These are phyloP conservation scores for Hemisphaericaspora xylofermentans DNA, from an alignment of 1,139 yeast genomes.

Conservation along the genomic window DNA sequence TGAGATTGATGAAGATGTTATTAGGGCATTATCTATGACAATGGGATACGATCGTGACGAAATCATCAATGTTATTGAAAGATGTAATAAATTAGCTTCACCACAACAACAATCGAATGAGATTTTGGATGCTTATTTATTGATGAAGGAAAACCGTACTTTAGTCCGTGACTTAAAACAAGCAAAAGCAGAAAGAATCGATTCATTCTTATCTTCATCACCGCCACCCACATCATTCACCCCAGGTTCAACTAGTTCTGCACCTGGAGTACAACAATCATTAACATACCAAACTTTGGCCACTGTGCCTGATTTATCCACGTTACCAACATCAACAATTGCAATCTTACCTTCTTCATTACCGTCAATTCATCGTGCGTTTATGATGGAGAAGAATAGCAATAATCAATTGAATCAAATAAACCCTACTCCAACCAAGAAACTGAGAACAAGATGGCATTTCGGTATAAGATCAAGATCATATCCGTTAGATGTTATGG, in stretches of 20 bases:
- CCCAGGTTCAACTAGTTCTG: slow-evolving; percentile 27
- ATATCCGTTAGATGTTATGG: slow-evolving; percentile 97
- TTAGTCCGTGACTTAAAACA: slow-evolving; percentile 65
- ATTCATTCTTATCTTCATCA: slow-evolving; percentile 49
- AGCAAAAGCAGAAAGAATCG: slow-evolving; percentile 50
- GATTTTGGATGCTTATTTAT: slow-evolving; percentile 85
- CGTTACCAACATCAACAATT: slow-evolving; percentile 65
- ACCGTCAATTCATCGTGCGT: slow-evolving; percentile 93
- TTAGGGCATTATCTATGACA: slow-evolving; percentile 73
- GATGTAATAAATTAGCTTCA: slow-evolving; percentile 41
- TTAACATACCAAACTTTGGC: slow-evolving; percentile 51
- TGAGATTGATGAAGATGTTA: slow-evolving; percentile 75
- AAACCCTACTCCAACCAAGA: slow-evolving; percentile 74
- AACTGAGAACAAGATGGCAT: slow-evolving; percentile 96
- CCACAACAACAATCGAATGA: slow-evolving; percentile 54
- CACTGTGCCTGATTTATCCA: slow-evolving; percentile 50
- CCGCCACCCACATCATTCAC: slow-evolving; percentile 44
- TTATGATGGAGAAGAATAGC: slow-evolving; percentile 63
- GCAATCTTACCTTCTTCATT: slow-evolving; percentile 91
- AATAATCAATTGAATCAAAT: slow-evolving; percentile 57
- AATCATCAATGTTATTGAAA: slow-evolving; percentile 67
- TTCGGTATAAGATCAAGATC: slow-evolving; percentile 96
- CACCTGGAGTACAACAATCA: slow-evolving; percentile 49
- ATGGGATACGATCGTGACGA: slow-evolving; percentile 95
- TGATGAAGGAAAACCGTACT: slow-evolving; percentile 81